A percentile compares a stretch with the other conserved stretches of the same genome.
These are phyloP conservation scores for Ogataea paraovalis DNA, from an alignment of 805 yeast species.

Conservation along the genomic window DNA sequence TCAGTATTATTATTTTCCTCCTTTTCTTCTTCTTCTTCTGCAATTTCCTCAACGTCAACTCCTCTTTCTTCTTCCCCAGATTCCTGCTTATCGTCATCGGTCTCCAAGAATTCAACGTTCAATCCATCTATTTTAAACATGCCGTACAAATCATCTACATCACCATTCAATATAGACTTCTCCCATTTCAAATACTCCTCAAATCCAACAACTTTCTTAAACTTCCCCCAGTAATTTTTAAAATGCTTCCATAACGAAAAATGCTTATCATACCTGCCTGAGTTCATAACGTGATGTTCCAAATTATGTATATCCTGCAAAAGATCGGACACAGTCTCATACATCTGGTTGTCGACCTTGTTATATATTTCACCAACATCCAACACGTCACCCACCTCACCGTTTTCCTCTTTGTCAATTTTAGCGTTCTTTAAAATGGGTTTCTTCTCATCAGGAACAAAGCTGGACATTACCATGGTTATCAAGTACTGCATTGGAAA, in stretches of 20 bases:
- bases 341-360: conserved; percentile 26
- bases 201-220: conserved; percentile 6
- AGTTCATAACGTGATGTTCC: conserved; percentile 15
- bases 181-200: conserved; percentile 10
- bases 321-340: conserved; percentile 26
- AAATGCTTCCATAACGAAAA: conserved; percentile 14
- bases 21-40: no score
- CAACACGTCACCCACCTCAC: conserved; percentile 6
- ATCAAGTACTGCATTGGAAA: conserved; percentile 30
- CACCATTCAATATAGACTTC: conserved; percentile 6
- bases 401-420: background rate
- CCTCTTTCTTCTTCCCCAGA: background rate
- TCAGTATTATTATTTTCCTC: no score
- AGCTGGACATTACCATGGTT: conserved; percentile 10
- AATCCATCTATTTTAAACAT: conserved; percentile 9
- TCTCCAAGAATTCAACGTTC: background rate
- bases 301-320: conserved; percentile 31
- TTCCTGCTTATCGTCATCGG: background rate
- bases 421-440: conserved; percentile 11
- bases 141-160: conserved; percentile 4
- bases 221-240: conserved; percentile 16
- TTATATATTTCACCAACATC: conserved; percentile 24
- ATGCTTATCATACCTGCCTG: conserved; percentile 7
- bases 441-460: conserved; percentile 24
- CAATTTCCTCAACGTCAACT: no score